phyloP scores from a whole-genome alignment of 805 yeast genomes.

The Metschnikowia amazonensis region DNA sequence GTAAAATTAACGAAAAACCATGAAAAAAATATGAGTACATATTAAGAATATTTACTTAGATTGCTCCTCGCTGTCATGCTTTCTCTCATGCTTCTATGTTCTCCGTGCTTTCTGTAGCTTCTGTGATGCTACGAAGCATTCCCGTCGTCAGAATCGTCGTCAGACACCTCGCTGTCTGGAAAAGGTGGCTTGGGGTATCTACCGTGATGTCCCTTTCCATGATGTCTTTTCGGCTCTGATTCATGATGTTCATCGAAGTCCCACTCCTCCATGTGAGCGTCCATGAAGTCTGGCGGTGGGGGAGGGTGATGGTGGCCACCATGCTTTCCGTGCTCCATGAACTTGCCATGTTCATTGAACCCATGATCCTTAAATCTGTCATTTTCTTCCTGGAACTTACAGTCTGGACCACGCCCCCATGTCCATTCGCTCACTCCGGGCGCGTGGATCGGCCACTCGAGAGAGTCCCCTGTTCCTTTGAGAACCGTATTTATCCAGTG shows the following conservation, averaged over 20 bases:
- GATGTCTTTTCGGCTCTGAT: not conserved
- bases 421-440: not conserved
- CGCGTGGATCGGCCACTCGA: not conserved
- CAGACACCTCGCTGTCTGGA: not conserved
- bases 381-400: not conserved
- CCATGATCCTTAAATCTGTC: not conserved
- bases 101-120: not conserved
- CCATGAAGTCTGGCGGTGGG: not conserved
- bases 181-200: not conserved
- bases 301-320: not conserved
- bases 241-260: not conserved
- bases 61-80: no score
- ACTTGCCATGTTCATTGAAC: not conserved
- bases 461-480: not conserved
- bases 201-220: not conserved
- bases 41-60: no score
- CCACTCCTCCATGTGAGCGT: not conserved
- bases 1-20: no score
- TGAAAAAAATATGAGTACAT: no score
- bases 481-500: conserved; percentile 3
- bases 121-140: not conserved
- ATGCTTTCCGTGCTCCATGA: not conserved
- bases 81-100: no score
- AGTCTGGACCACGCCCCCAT: not conserved
- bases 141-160: not conserved